phyloP scores from a whole-genome alignment of 805 yeast genomes.

The Starmerella geochares region DNA sequence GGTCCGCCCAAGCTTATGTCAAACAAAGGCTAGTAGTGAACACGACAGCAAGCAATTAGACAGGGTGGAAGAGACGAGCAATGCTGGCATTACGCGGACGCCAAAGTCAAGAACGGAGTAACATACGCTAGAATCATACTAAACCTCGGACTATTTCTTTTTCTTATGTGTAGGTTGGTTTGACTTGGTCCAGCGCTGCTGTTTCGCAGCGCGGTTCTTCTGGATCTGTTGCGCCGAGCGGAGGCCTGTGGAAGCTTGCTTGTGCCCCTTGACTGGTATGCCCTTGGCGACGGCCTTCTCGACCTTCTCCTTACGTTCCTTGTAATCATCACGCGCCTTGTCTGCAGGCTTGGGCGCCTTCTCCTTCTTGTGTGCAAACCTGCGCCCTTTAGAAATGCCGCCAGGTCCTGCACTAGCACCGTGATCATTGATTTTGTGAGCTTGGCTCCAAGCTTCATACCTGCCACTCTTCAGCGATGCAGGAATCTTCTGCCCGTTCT shows the following conservation, averaged over 20 bases:
- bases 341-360: slow-evolving; percentile 89
- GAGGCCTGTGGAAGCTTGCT: slow-evolving; percentile 42
- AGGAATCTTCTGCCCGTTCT: slow-evolving; percentile 84
- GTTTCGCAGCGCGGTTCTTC: slow-evolving; percentile 58
- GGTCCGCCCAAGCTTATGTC: no score
- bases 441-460: slow-evolving; percentile 82
- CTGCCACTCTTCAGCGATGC: slow-evolving; percentile 86
- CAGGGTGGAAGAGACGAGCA: no score
- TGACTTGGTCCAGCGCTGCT: slow-evolving; percentile 61
- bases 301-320: slow-evolving; percentile 70
- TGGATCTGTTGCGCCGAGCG: slow-evolving; percentile 65
- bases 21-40: no score
- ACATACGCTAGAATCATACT: background rate
- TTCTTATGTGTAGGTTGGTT: slow-evolving; percentile 15
- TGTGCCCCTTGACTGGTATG: slow-evolving; percentile 46
- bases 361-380: slow-evolving; percentile 59
- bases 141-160: background rate
- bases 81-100: no score
- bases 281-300: slow-evolving; percentile 72
- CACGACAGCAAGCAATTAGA: no score
- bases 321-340: slow-evolving; percentile 75
- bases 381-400: slow-evolving; percentile 27
- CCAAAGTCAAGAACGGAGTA: no score
- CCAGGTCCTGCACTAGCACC: slow-evolving; percentile 49
- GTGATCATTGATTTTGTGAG: slow-evolving; percentile 42